Evolutionary conservation across 768 basidiomycete genomes (phyloP).

Genomic region (Termitomyces sp.): DNA sequence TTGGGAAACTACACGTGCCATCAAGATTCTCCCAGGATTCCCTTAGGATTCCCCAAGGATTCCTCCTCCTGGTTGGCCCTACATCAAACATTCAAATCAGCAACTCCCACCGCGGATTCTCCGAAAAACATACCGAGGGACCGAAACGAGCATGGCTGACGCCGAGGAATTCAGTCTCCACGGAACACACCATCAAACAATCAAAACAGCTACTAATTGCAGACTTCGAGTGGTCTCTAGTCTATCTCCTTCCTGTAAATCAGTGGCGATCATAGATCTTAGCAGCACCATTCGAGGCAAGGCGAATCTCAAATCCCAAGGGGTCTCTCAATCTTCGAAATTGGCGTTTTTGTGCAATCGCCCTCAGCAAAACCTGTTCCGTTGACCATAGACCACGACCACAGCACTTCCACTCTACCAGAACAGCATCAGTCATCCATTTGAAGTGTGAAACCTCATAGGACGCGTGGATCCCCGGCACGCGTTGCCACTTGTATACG

Average conservation of each 20-base stretch:
- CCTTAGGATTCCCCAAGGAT: neutral
- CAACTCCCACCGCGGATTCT: conserved; percentile 9
- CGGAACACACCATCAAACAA: neutral
- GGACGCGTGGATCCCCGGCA: neutral
- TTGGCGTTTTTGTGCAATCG: neutral
- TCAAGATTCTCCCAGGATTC: conserved; percentile 9
- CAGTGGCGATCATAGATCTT: conserved; percentile 2
- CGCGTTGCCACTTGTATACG: conserved; percentile 5
- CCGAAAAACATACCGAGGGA: conserved; percentile 9
- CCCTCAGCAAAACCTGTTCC: neutral
- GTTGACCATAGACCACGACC: neutral
- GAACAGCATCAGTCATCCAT: neutral
- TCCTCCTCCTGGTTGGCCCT: neutral
- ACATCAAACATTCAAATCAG: neutral
- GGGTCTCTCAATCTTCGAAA: neutral
- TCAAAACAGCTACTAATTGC: neutral
- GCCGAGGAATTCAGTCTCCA: conserved; percentile 3
- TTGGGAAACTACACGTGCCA: conserved; percentile 15
- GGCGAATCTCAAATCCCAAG: neutral
- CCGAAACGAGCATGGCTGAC: neutral
- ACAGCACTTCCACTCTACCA: neutral
- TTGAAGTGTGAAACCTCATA: neutral
- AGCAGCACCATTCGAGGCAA: neutral
- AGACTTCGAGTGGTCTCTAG: neutral
- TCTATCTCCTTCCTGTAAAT: neutral